Conservation (phyloP, 2,329 filamentous ascomycete species). For the Fusarium annulatum region DNA sequence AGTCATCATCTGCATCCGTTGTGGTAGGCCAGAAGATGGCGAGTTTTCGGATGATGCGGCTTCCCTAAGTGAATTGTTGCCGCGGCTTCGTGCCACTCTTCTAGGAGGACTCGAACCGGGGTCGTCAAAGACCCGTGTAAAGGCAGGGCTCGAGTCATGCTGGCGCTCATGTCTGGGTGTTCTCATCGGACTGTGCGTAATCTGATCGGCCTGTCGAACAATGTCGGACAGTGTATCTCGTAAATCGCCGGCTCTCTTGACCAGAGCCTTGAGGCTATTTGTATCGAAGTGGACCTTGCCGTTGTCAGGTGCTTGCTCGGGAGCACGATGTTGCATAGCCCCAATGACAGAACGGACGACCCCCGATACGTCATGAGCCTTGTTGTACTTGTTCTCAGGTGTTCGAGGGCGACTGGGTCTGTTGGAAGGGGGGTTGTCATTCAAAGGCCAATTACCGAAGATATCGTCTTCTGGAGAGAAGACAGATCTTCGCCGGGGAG, state of each 20-base stretch:
- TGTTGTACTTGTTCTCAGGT: slow-evolving; percentile 51
- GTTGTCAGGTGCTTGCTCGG: slow-evolving; percentile 52
- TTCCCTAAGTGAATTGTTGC: slow-evolving; percentile 64
- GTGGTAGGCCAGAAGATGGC: slow-evolving; percentile 61
- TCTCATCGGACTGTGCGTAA: slow-evolving; percentile 65
- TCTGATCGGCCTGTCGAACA: slow-evolving; percentile 68
- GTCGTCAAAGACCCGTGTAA: slow-evolving; percentile 74
- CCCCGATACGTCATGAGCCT: slow-evolving; percentile 55
- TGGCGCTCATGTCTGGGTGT: slow-evolving; percentile 60
- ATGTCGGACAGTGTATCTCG: slow-evolving; percentile 69
- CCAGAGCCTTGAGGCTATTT: slow-evolving; percentile 73
- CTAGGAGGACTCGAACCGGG: slow-evolving; percentile 67
- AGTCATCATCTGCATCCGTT: slow-evolving; percentile 73
- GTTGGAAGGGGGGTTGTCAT: slow-evolving; percentile 50
- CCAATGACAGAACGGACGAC: slow-evolving; percentile 72
- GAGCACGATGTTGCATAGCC: slow-evolving; percentile 67
- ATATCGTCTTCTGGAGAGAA: slow-evolving; percentile 75
- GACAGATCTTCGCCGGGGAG: slow-evolving; percentile 67
- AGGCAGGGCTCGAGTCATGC: slow-evolving; percentile 72
- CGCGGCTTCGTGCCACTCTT: slow-evolving; percentile 62
- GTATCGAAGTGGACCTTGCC: slow-evolving; percentile 73
- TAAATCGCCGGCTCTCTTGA: slow-evolving; percentile 70
- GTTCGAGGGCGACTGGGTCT: slow-evolving; percentile 57
- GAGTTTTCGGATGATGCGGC: slow-evolving; percentile 64
- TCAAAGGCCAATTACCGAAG: slow-evolving; percentile 64